Conservation (phyloP, 441 rosid species). For the Adansonia rubrostipa region DNA sequence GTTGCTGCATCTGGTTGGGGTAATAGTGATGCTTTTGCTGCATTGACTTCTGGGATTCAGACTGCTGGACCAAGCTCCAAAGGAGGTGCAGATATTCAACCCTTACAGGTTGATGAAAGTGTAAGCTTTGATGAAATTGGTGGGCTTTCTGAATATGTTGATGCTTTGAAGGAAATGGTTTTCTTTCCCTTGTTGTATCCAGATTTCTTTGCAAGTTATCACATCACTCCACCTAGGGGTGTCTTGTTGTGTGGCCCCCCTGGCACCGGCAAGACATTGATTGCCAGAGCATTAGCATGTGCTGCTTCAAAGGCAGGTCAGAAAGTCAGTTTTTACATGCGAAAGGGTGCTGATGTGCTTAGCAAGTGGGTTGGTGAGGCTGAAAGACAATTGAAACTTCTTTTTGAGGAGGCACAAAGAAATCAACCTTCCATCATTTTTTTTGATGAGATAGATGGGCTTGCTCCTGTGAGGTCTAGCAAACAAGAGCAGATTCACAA, state of each 20-base stretch:
- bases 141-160: constrained; percentile 89
- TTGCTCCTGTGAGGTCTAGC: constrained; percentile 99
- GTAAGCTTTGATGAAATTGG: constrained; percentile 96
- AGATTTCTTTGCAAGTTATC: constrained; percentile 94
- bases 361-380: constrained; percentile 99
- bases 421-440: constrained; percentile 98
- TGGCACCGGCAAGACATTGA: constrained; percentile 98
- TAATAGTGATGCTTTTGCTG: constrained; percentile 80
- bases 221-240: constrained; percentile 98
- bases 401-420: constrained; percentile 97
- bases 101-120: constrained; percentile 91
- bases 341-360: constrained; percentile 99
- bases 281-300: constrained; percentile 98
- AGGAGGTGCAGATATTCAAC: constrained; percentile 99
- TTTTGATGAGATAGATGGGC: constrained; percentile 99
- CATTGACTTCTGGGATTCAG: constrained; percentile 84
- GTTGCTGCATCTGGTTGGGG: constrained; percentile 99
- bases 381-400: constrained; percentile 94
- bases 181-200: constrained; percentile 97
- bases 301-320: constrained; percentile 99
- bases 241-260: constrained; percentile 99
- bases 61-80: constrained; percentile 99
- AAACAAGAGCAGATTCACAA: constrained; percentile 99
- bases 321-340: constrained; percentile 99
- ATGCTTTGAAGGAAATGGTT: constrained; percentile 98